These are phyloP conservation scores for Lathyrus oleraceus DNA, from an alignment of 306 rosid species.

Conservation along the genomic window DNA sequence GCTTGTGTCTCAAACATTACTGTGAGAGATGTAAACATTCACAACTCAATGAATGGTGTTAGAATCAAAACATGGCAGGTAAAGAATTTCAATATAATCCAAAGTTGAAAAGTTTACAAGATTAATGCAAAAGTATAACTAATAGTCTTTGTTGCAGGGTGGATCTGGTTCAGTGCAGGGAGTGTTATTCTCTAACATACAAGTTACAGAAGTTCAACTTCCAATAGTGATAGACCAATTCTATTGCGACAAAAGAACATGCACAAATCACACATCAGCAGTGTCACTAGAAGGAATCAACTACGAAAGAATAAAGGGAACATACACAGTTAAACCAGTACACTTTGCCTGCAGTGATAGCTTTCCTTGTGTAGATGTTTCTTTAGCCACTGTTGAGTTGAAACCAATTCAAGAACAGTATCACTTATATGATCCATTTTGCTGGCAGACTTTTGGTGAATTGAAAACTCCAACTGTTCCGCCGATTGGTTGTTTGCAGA, in stretches of 20 bases:
- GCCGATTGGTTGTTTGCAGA: conserved; percentile 76
- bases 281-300: conserved; percentile 86
- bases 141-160: conserved; percentile 55
- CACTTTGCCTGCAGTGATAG: conserved; percentile 96
- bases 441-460: conserved; percentile 95
- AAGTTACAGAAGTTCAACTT: conserved; percentile 82
- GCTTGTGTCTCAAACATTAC: conserved; percentile 99
- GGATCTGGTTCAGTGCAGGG: conserved; percentile 94
- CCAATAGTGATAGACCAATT: conserved; percentile 96
- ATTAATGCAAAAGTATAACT: background rate
- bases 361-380: conserved; percentile 81
- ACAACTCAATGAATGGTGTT: conserved; percentile 91
- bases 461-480: conserved; percentile 78
- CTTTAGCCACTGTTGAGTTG: conserved; percentile 71
- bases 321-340: conserved; percentile 84
- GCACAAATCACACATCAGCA: conserved; percentile 80
- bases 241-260: conserved; percentile 79
- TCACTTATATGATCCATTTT: conserved; percentile 77
- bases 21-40: conserved; percentile 74
- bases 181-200: conserved; percentile 85
- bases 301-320: conserved; percentile 87
- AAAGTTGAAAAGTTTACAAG: background rate
- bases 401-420: conserved; percentile 76
- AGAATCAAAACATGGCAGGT: conserved; percentile 99
- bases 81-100: conserved; percentile 35